Conservation (phyloP, 2,329 filamentous ascomycete genomes). For the Cladorrhinum sp. region DNA sequence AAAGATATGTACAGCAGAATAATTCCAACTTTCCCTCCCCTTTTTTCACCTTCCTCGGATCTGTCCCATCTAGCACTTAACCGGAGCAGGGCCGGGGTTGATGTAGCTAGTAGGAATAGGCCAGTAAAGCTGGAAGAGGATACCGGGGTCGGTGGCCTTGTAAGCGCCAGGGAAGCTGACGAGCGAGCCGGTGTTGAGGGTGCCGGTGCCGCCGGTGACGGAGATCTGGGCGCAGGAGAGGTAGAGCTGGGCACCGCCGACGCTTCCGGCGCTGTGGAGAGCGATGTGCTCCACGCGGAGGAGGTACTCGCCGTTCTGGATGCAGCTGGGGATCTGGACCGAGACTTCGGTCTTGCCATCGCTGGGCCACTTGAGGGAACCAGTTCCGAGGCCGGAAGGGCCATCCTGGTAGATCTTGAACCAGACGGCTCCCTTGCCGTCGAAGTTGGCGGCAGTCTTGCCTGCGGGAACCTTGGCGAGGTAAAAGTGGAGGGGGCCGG, state of each 20-base stretch:
- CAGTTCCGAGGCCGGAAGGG: slow-evolving; percentile 31
- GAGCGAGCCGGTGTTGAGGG: slow-evolving; percentile 24
- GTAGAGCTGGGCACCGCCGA: slow-evolving; percentile 36
- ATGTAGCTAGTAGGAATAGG: slow-evolving; percentile 25
- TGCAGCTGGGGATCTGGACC: slow-evolving; percentile 33
- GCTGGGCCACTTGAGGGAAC: slow-evolving; percentile 38
- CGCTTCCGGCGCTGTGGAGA: slow-evolving; percentile 32
- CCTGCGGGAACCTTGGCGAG: slow-evolving; percentile 40
- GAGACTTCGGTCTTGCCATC: slow-evolving; percentile 29
- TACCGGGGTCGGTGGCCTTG: slow-evolving; percentile 30
- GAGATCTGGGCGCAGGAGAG: slow-evolving; percentile 32
- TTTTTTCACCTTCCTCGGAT: not conserved
- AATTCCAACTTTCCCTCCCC: not conserved
- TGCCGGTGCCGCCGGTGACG: slow-evolving; percentile 29
- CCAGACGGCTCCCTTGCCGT: slow-evolving; percentile 40
- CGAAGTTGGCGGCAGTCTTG: slow-evolving; percentile 36
- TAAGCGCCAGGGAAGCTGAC: slow-evolving; percentile 33
- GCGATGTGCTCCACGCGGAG: slow-evolving; percentile 38
- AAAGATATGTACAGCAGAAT: too few relatives aligned
- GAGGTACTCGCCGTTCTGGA: slow-evolving; percentile 36
- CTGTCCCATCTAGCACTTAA: slow-evolving; percentile 19
- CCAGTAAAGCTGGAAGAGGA: slow-evolving; percentile 29
- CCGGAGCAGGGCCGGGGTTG: slow-evolving; percentile 26
- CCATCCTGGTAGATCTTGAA: slow-evolving; percentile 44
- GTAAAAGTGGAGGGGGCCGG: slow-evolving; percentile 40